Evolutionary conservation across 768 basidiomycete genomes (phyloP).

Genomic region (Tylopilus vinaceipallidus): DNA sequence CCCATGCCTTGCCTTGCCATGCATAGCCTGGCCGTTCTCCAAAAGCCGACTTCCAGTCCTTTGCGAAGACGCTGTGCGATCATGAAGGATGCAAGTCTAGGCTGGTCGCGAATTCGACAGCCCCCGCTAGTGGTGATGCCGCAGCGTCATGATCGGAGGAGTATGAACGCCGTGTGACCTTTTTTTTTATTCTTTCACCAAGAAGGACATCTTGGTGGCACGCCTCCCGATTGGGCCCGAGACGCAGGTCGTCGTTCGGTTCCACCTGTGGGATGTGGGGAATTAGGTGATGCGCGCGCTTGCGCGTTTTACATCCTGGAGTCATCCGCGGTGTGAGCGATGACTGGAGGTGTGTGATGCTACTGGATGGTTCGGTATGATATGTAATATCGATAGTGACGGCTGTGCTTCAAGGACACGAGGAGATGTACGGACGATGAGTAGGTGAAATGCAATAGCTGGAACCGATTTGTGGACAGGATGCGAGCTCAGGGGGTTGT

Average conservation of each 20-base stretch:
- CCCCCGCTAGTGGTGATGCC: conserved; percentile 2
- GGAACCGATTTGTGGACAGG: background rate
- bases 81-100: conserved; percentile 32
- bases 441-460: conserved; percentile 1
- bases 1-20: background rate
- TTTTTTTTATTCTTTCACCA: background rate
- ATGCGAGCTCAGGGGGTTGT: too few species aligned
- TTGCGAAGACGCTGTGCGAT: conserved; percentile 44
- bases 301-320: conserved; percentile 10
- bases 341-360: background rate
- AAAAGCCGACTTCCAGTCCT: conserved; percentile 54
- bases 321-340: conserved; percentile 2
- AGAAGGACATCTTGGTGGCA: background rate
- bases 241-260: conserved; percentile 24
- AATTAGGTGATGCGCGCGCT: conserved; percentile 7
- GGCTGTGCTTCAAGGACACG: conserved; percentile 5
- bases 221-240: conserved; percentile 14
- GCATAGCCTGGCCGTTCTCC: conserved; percentile 38
- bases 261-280: conserved; percentile 16
- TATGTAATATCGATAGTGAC: conserved; percentile 18
- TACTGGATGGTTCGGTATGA: conserved; percentile 11
- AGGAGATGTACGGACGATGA: conserved; percentile 9
- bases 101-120: background rate
- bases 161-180: background rate
- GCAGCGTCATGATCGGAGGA: conserved; percentile 13